Conservation (phyloP, 177 flowering plant genomes). For the Vitis hybrid region DNA sequence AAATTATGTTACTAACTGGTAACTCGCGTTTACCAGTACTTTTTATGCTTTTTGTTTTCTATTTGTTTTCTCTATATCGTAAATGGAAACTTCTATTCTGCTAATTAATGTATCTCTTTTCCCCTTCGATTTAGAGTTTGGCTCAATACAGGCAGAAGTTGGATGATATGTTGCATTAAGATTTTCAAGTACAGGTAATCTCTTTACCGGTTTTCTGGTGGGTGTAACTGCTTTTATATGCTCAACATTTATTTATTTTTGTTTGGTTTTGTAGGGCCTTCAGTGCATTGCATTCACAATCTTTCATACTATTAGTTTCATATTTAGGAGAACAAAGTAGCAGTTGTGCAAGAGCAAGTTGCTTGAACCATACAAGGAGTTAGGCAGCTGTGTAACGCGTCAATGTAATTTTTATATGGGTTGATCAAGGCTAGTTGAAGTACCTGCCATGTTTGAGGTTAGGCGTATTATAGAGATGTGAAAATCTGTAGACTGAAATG, state of each 20-base stretch:
- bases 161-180: constrained; percentile 73
- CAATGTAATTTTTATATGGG: constrained; percentile 1
- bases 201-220: background rate
- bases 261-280: background rate
- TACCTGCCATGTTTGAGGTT: too few relatives aligned
- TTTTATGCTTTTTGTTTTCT: background rate
- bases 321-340: background rate
- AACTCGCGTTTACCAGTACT: background rate
- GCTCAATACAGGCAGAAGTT: constrained; percentile 91
- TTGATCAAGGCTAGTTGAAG: constrained; percentile 6
- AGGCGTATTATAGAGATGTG: too few relatives aligned
- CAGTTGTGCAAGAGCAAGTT: constrained; percentile 5
- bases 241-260: too few relatives aligned
- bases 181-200: constrained; percentile 18
- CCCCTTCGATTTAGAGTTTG: constrained; percentile 44
- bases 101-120: background rate
- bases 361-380: background rate
- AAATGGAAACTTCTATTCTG: background rate
- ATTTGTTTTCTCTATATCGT: background rate
- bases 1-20: background rate
- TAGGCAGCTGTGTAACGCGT: constrained; percentile 7
- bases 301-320: background rate
- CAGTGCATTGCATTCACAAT: background rate
- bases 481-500: too few relatives aligned
- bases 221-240: too few relatives aligned